These are phyloP conservation scores for Colletotrichum sansevieriae DNA, from an alignment of 2,329 filamentous ascomycete species.

Conservation along the genomic window DNA sequence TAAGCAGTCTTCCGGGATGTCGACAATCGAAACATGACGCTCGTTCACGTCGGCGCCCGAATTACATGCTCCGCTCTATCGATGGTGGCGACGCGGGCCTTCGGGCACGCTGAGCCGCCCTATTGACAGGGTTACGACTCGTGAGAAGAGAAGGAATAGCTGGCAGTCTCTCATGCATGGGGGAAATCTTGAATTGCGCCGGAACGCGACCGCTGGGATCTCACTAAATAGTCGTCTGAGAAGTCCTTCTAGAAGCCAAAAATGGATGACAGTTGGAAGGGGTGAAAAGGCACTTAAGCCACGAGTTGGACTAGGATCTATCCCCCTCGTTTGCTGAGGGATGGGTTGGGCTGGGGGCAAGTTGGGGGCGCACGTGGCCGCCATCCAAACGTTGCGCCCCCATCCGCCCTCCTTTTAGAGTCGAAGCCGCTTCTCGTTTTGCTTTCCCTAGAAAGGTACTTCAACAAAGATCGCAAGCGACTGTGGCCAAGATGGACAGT, in stretches of 20 bases:
- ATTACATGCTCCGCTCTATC: background rate
- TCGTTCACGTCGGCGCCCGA: slow-evolving; percentile 14
- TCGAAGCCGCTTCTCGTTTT: background rate
- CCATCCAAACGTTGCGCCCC: background rate
- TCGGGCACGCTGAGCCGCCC: slow-evolving; percentile 5
- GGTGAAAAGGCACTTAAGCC: background rate
- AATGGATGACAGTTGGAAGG: background rate
- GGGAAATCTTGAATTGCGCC: slow-evolving; percentile 25
- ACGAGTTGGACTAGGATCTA: slow-evolving; percentile 29
- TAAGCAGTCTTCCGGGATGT: slow-evolving; percentile 3
- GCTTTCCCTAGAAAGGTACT: background rate
- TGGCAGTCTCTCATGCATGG: slow-evolving; percentile 13
- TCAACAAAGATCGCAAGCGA: slow-evolving; percentile 13
- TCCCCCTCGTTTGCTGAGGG: background rate
- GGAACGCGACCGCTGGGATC: slow-evolving; percentile 19
- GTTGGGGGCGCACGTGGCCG: background rate
- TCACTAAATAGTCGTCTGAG: slow-evolving; percentile 9
- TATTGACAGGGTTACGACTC: slow-evolving; percentile 35
- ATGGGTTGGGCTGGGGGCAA: slow-evolving; percentile 9
- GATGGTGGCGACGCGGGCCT: slow-evolving; percentile 5
- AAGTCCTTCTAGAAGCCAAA: slow-evolving; percentile 6
- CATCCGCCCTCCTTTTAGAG: slow-evolving; percentile 9
- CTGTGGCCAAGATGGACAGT: background rate
- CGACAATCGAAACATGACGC: slow-evolving; percentile 6
- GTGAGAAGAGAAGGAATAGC: slow-evolving; percentile 16